These are phyloP conservation scores for Pleoardoris graminearum DNA, from an alignment of 2,329 filamentous ascomycete species.

Conservation along the genomic window DNA sequence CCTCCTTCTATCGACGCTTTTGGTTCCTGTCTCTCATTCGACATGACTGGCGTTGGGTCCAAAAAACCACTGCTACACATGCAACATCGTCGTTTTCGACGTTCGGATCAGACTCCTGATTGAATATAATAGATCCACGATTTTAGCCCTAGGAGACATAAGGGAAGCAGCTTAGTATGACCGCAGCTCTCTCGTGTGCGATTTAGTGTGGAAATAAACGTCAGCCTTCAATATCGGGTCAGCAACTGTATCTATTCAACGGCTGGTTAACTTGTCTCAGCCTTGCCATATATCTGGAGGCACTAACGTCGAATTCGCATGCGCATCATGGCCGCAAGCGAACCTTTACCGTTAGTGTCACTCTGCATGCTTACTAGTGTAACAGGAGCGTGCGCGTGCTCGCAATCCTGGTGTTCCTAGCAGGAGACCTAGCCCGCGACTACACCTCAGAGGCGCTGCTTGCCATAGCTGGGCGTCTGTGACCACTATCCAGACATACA, in stretches of 20 bases:
- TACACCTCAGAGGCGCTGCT: neutral
- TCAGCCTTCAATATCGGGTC: conserved; percentile 14
- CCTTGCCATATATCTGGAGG: conserved; percentile 1
- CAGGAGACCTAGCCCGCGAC: neutral
- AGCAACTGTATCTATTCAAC: conserved; percentile 8
- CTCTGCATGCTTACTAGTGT: neutral
- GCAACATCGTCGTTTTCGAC: too few species aligned
- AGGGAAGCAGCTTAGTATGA: neutral
- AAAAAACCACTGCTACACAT: too few species aligned
- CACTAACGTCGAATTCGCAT: neutral
- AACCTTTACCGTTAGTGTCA: neutral
- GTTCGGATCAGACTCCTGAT: too few species aligned
- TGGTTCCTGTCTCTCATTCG: neutral
- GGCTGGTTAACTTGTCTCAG: conserved; percentile 15
- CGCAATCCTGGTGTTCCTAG: neutral
- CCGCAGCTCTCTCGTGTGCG: neutral
- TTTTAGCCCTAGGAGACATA: too few species aligned
- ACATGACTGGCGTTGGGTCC: neutral
- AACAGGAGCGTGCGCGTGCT: conserved; percentile 1
- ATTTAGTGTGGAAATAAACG: neutral
- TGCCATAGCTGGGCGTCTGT: conserved; percentile 14
- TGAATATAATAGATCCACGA: too few species aligned
- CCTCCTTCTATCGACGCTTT: too few species aligned
- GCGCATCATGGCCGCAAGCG: neutral
- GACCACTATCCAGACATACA: neutral